Evolutionary conservation across 1,284 basidiomycete species (phyloP).

Genomic region (Volvariella volvacea): DNA sequence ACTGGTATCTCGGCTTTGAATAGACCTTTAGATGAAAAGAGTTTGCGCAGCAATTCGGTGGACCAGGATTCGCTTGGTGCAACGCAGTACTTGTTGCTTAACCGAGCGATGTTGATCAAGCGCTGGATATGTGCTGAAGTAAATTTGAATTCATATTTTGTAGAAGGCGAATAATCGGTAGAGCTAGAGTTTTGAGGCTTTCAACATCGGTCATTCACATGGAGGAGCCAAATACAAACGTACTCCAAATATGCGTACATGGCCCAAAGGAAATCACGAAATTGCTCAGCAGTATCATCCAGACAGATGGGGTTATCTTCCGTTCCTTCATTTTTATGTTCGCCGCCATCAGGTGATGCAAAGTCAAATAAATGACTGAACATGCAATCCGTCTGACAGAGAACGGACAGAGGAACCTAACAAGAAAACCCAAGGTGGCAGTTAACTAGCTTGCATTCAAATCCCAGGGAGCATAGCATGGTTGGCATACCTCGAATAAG

Average conservation of each 20-base stretch:
- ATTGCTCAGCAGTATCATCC: slow-evolving; percentile 30
- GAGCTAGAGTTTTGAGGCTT: too few relatives aligned
- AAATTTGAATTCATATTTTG: too few relatives aligned
- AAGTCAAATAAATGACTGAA: slow-evolving; percentile 34
- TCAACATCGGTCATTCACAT: too few relatives aligned
- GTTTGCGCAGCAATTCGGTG: too few relatives aligned
- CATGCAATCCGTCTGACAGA: slow-evolving; percentile 31
- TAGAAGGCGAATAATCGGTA: too few relatives aligned
- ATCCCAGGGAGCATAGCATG: too few relatives aligned
- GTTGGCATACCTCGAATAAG: too few relatives aligned
- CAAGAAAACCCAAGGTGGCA: too few relatives aligned
- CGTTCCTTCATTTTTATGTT: slow-evolving; percentile 11
- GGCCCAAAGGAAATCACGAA: slow-evolving; percentile 37
- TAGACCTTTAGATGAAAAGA: too few relatives aligned
- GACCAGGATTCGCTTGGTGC: slow-evolving; percentile 19
- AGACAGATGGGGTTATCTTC: slow-evolving; percentile 25
- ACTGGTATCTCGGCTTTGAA: too few relatives aligned
- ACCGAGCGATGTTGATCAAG: slow-evolving; percentile 33
- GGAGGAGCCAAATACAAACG: not conserved
- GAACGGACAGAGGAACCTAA: slow-evolving; percentile 32
- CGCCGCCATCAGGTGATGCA: slow-evolving; percentile 15
- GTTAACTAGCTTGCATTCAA: too few relatives aligned
- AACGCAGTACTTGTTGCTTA: slow-evolving; percentile 37
- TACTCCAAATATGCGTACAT: slow-evolving; percentile 34
- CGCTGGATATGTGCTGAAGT: slow-evolving; percentile 24